These are phyloP conservation scores for Cyberlindnera mississippiensis DNA, from an alignment of 805 yeast species.

Conservation along the genomic window DNA sequence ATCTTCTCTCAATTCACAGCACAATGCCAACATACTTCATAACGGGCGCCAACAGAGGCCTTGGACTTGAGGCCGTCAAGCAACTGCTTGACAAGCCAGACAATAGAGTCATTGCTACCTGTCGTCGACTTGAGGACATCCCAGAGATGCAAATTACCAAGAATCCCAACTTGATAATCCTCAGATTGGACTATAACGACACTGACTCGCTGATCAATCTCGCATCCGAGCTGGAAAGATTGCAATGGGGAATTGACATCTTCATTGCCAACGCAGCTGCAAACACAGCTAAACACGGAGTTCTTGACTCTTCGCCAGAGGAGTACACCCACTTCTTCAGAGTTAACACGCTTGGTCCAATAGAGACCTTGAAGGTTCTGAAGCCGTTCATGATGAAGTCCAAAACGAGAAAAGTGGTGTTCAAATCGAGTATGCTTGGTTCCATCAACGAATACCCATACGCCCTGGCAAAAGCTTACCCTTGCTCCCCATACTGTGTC, in stretches of 20 bases:
- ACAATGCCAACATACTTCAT: constrained; percentile 23
- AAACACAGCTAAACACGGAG: constrained; percentile 19
- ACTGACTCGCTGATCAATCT: constrained; percentile 14
- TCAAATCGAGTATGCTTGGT: constrained; percentile 30
- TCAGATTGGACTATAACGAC: constrained; percentile 22
- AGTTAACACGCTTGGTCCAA: constrained; percentile 32
- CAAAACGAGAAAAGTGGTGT: constrained; percentile 27
- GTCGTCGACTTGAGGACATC: constrained; percentile 13
- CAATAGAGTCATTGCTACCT: constrained; percentile 26
- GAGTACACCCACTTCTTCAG: constrained; percentile 21
- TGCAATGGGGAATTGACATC: constrained; percentile 30
- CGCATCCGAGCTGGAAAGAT: constrained; percentile 17
- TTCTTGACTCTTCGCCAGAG: constrained; percentile 21
- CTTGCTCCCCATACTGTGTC: constrained; percentile 31
- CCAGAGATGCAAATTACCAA: constrained; percentile 22
- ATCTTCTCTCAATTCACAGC: no score
- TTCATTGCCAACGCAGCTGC: constrained; percentile 35
- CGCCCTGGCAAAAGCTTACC: constrained; percentile 15
- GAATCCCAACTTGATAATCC: constrained; percentile 20
- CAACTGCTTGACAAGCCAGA: constrained; percentile 16
- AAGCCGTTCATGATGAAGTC: constrained; percentile 28
- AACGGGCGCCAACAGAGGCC: constrained; percentile 27
- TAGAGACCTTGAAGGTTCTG: constrained; percentile 29
- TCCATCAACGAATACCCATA: constrained; percentile 24
- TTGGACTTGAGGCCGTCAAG: constrained; percentile 22